Percentiles rank a stretch among this genome's conserved stretches.
Conservation (phyloP, 805 yeast genomes). For the Suhomyces canberraensis region DNA sequence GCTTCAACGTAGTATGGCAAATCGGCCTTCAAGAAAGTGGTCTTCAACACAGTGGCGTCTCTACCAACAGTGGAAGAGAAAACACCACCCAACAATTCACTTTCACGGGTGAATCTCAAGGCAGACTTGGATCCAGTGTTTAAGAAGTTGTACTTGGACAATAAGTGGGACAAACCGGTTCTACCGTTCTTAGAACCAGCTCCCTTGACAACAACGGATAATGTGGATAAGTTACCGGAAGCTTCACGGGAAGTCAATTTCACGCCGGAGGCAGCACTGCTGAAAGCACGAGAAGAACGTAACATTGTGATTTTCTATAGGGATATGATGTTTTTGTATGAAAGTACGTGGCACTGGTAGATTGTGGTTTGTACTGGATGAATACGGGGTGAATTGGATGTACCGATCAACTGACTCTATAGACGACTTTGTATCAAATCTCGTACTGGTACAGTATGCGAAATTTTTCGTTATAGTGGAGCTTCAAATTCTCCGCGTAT, state of each 20-base stretch:
- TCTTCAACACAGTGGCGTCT: constrained; percentile 76
- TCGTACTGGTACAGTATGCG: constrained; percentile 1
- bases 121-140: constrained; percentile 83
- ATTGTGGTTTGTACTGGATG: too few relatives aligned
- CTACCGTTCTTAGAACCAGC: constrained; percentile 77
- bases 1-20: constrained; percentile 90
- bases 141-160: constrained; percentile 80
- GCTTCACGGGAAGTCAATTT: constrained; percentile 57
- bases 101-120: constrained; percentile 88
- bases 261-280: constrained; percentile 40
- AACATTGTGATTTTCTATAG: constrained; percentile 5
- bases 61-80: constrained; percentile 70
- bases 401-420: constrained; percentile 4
- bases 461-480: constrained; percentile 4
- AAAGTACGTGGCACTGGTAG: too few relatives aligned
- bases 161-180: constrained; percentile 83
- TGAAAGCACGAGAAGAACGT: constrained; percentile 33
- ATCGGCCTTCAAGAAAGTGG: constrained; percentile 81
- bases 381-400: constrained; percentile 8
- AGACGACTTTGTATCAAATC: constrained; percentile 1
- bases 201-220: constrained; percentile 73
- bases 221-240: constrained; percentile 64
- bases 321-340: not conserved
- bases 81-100: constrained; percentile 88
- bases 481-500: constrained; percentile 6